phyloP scores from a whole-genome alignment of 768 basidiomycete species.

The Cantharellus anzutake region DNA sequence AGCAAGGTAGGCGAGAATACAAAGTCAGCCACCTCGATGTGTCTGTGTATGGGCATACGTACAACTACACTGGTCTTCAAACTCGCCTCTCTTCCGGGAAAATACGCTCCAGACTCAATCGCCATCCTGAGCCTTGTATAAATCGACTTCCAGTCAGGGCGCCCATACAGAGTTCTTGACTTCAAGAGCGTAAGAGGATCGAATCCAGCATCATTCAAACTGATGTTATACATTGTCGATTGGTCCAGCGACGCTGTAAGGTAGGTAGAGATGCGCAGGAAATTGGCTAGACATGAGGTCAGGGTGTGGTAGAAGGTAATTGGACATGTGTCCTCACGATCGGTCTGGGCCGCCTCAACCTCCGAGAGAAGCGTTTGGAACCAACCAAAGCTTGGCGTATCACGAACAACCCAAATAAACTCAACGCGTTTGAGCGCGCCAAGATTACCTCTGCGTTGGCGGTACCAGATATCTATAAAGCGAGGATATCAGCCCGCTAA shows the following conservation, averaged over 20 bases:
- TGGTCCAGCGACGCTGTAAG: constrained; percentile 71
- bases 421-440: constrained; percentile 76
- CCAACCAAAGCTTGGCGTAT: constrained; percentile 97
- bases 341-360: constrained; percentile 73
- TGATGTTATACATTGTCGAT: constrained; percentile 84
- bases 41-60: constrained; percentile 4
- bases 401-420: constrained; percentile 88
- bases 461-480: constrained; percentile 62
- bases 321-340: constrained; percentile 38
- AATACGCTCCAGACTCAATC: constrained; percentile 66
- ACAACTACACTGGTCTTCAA: constrained; percentile 73
- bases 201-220: constrained; percentile 71
- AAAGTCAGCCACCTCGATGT: background rate
- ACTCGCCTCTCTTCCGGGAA: constrained; percentile 59
- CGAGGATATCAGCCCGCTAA: background rate
- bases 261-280: constrained; percentile 82
- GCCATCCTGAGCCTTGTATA: constrained; percentile 55
- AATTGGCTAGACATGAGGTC: constrained; percentile 40
- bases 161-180: constrained; percentile 78
- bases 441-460: constrained; percentile 56
- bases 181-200: constrained; percentile 80
- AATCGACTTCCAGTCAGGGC: constrained; percentile 76
- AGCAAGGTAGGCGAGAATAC: background rate
- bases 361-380: constrained; percentile 80
- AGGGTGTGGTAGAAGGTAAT: background rate